Evolutionary conservation across 2,329 filamentous ascomycete genomes (phyloP), one percentile per base, ranked within the genome.

Genomic region (Phymatotrichopsis omnivora): DNA sequence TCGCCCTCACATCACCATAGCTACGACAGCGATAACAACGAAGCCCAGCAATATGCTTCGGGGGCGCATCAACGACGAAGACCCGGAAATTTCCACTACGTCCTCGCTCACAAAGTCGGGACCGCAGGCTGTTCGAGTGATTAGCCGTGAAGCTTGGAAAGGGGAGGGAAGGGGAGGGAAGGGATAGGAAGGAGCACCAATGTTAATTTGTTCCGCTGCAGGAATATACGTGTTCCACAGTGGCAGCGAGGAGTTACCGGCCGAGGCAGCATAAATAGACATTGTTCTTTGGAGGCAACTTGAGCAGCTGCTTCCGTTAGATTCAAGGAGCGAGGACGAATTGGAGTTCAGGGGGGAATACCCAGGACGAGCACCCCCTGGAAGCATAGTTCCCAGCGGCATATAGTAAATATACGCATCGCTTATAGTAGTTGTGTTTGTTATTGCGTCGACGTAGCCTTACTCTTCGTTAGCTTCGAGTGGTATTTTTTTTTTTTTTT

Each of bases 321-420:
- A 38, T 20, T 51, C 39, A 47, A 24, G 25, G n/a, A n/a, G n/a
- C n/a, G n/a, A n/a, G n/a, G n/a, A n/a, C n/a, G 16, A 22, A 35
- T 33, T 17, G 8, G n/a, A 11, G 7, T 11, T 28, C 10, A 14
- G 25, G 22, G 33, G n/a, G 14, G 36, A 45, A 41, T 47, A 56
- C 53, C 73, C 76, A 1, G 86, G 84, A n/a, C 71, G 68, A 20
- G 78, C 75, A 17, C 73, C 73, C 11, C 68, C 70, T 0, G 84
- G 83, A 10, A 95, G 67, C 1, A 70, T 64, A 30, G 78, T 72
- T 48, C 91, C 91, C 44, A 93, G 72, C 0, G 87, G 84, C 3
- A 96, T 68, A 58, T 82, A 89, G 66, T 95, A 98, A 27, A 91
- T 72, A 60, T 87, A 89, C 25, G 76, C 73, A 61, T 91, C 81